Base-by-base conservation (phyloP, 2,329 filamentous ascomycete genomes). In the Talaromyces sp. region DNA sequence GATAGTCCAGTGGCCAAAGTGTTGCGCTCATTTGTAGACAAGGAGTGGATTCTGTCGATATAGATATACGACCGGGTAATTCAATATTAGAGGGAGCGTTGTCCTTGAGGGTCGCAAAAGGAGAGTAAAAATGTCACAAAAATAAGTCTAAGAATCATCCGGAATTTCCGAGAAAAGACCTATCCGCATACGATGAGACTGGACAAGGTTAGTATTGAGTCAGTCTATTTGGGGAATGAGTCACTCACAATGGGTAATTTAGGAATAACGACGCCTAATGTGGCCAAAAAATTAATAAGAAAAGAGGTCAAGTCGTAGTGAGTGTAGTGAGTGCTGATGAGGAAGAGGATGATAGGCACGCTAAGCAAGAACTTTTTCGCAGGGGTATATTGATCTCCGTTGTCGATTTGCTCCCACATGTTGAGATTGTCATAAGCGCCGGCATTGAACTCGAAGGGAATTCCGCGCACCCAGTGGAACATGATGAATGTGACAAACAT, bases 391-490 rank as follows among this genome's bases (percentile, higher is more conserved):
- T 99, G 94, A 67, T 94, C 94, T 48, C 94, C 94, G 69, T 97
- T 95, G 80, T 99, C 94, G 74, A 99, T 99, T 78, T 99, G 94
- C 80, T 99, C 94, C 94, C 94, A 99, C 94, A 99, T 97, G 79
- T 97, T 99, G 70, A 99, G 83, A 75, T 99, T 97, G 81, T 99
- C 94, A 76, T 97, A 99, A 66, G 94, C 94, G 60, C 94, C 94
- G 58, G 90, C 88, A 73, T 99, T 99, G 83, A 99, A 99, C 75
- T 99, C 94, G 72, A 99, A 99, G 5, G 94, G 94, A 48, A 97
- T 91, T 66, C 94, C 94, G 71, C 93, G 91, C 66, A 99, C 94
- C 81, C 91, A 96, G 78, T 99, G 94, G 78, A 99, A 99, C 94
- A 99, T 99, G 75, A 99, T 85, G 76, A 97, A 99, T 41, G 93